Evolutionary conservation across 805 yeast genomes (phyloP).

Genomic region (Zygoascus tannicola): DNA sequence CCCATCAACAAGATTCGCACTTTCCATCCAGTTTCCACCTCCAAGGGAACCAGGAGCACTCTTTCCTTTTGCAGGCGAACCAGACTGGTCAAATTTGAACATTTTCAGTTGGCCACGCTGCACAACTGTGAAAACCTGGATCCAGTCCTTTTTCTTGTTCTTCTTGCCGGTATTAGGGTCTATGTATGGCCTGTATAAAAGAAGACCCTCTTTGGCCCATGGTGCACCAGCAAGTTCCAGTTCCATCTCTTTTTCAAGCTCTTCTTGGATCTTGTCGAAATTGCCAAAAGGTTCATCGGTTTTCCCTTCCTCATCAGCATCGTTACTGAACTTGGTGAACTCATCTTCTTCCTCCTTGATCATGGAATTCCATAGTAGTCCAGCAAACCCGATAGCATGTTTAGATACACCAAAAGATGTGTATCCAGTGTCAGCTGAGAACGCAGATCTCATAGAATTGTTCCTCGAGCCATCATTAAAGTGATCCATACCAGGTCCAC

Average conservation of each 20-base stretch:
- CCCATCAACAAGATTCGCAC: constrained; percentile 48
- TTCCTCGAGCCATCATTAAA: constrained; percentile 10
- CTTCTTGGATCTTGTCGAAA: constrained; percentile 23
- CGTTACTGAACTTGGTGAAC: not conserved
- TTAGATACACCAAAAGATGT: constrained; percentile 22
- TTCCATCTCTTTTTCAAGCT: constrained; percentile 46
- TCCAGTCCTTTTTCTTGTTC: constrained; percentile 31
- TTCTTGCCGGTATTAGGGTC: constrained; percentile 22
- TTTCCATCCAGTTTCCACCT: constrained; percentile 63
- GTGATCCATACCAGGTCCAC: constrained; percentile 2
- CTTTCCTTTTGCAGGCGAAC: constrained; percentile 18
- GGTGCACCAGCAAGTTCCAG: constrained; percentile 67
- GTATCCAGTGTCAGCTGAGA: constrained; percentile 31
- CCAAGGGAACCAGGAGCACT: constrained; percentile 31
- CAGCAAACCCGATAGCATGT: constrained; percentile 27
- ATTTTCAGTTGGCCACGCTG: constrained; percentile 56
- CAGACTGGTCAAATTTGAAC: constrained; percentile 38
- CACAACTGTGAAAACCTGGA: constrained; percentile 53
- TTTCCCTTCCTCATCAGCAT: constrained; percentile 11
- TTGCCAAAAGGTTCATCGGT: constrained; percentile 21
- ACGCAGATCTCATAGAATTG: constrained; percentile 22
- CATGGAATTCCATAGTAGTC: constrained; percentile 24
- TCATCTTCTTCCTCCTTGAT: constrained; percentile 18
- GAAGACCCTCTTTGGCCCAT: constrained; percentile 66
- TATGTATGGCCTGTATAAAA: constrained; percentile 30